phyloP scores from a whole-genome alignment of 257 asterid genomes.

The Scutellaria galericulata region DNA sequence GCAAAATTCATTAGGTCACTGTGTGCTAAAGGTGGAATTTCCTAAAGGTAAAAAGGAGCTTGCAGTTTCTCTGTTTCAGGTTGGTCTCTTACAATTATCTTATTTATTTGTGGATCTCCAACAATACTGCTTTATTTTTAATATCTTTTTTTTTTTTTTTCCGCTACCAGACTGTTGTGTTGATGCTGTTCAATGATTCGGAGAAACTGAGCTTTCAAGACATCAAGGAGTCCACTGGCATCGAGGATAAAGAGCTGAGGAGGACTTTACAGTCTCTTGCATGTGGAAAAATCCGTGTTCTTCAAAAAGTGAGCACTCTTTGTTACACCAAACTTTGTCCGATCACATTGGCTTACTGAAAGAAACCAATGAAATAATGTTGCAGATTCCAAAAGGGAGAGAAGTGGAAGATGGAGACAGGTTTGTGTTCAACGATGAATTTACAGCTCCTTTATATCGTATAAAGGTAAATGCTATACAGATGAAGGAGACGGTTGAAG shows the following conservation, averaged over 20 bases:
- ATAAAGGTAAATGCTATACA: constrained; percentile 96
- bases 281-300: constrained; percentile 97
- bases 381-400: constrained; percentile 59
- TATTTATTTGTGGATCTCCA: no score
- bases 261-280: constrained; percentile 97
- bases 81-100: constrained; percentile 34
- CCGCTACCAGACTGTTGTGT: constrained; percentile 73
- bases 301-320: constrained; percentile 64
- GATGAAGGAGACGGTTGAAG: constrained; percentile 98
- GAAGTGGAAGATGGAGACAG: constrained; percentile 72
- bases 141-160: constrained; percentile 4
- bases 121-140: not conserved
- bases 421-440: constrained; percentile 78
- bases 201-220: constrained; percentile 86
- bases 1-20: constrained; percentile 96
- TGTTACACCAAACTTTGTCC: not conserved
- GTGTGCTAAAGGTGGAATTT: constrained; percentile 88
- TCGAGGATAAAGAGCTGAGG: constrained; percentile 91
- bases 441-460: constrained; percentile 78
- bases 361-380: not conserved
- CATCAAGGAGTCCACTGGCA: constrained; percentile 82
- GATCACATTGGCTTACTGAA: constrained; percentile 2
- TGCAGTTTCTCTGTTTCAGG: constrained; percentile 98
- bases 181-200: constrained; percentile 97
- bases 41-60: constrained; percentile 94